phyloP scores from a whole-genome alignment of 768 basidiomycete genomes.

The Suillus paluster region DNA sequence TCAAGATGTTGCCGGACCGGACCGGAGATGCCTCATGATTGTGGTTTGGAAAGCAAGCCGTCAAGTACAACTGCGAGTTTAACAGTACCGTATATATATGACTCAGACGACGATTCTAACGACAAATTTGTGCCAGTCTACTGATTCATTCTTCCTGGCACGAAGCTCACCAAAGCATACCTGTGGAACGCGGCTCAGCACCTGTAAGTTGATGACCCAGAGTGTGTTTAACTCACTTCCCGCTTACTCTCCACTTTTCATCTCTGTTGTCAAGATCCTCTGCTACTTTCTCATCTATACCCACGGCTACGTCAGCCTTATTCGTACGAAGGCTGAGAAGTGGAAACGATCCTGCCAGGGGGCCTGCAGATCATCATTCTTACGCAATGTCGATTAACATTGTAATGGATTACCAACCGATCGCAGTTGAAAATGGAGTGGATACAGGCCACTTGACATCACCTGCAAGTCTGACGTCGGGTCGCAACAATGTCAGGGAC shows the following conservation, averaged over 20 bases:
- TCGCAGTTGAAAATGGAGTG: slow-evolving; percentile 71
- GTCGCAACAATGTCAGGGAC: not conserved
- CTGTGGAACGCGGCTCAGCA: slow-evolving; percentile 17
- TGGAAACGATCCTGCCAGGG: slow-evolving; percentile 78
- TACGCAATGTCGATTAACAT: not conserved
- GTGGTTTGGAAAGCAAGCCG: too few species aligned
- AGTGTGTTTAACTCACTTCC: slow-evolving; percentile 54
- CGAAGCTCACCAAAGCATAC: slow-evolving; percentile 37
- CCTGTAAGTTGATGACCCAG: not conserved
- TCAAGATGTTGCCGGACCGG: not conserved
- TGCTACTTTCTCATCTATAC: slow-evolving; percentile 67
- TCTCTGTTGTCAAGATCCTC: slow-evolving; percentile 67
- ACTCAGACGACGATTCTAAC: not conserved
- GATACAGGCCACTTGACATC: slow-evolving; percentile 88
- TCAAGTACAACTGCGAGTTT: not conserved
- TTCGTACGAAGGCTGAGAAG: slow-evolving; percentile 87
- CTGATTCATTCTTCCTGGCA: slow-evolving; percentile 18
- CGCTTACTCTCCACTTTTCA: slow-evolving; percentile 79
- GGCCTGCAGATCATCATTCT: slow-evolving; percentile 48
- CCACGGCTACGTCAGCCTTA: slow-evolving; percentile 95
- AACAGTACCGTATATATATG: not conserved
- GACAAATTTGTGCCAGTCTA: not conserved
- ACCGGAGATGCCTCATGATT: too few species aligned
- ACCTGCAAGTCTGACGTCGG: slow-evolving; percentile 69
- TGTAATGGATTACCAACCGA: slow-evolving; percentile 52